A percentile compares a stretch with the other conserved stretches of the same genome.
Evolutionary conservation across 345 rosid species (phyloP).

Genomic region (Aegle marmelos): DNA sequence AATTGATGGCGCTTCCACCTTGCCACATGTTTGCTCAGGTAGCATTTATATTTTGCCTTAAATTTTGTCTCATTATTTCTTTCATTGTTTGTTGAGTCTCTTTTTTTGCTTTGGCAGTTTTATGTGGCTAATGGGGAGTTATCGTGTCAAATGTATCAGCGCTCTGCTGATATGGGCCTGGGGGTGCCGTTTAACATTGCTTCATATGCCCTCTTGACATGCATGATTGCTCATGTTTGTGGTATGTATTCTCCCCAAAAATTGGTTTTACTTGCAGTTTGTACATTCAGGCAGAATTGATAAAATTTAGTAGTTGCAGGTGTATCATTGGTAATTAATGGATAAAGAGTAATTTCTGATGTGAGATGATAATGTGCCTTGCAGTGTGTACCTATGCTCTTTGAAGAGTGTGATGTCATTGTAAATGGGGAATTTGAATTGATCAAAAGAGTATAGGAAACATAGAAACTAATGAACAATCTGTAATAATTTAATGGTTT

Average conservation of each 20-base stretch:
- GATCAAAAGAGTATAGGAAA: not conserved
- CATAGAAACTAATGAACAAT: not conserved
- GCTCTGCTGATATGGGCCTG: conserved; percentile 95
- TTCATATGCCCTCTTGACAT: conserved; percentile 86
- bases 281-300: not conserved
- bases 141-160: conserved; percentile 98
- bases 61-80: not conserved
- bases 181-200: conserved; percentile 98
- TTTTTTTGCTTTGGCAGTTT: conserved; percentile 43
- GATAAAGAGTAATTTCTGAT: not conserved
- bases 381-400: not conserved
- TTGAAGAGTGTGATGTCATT: not conserved
- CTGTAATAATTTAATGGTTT: not conserved
- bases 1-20: conserved; percentile 96
- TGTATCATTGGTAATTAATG: not conserved
- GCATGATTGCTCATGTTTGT: conserved; percentile 94
- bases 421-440: not conserved
- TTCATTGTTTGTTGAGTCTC: conserved; percentile 1
- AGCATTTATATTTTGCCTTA: not conserved
- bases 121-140: conserved; percentile 86
- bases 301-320: not conserved
- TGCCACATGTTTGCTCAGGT: conserved; percentile 99
- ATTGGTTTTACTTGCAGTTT: not conserved
- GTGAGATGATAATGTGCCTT: not conserved
- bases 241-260: conserved; percentile 38